phyloP scores from a whole-genome alignment of 805 yeast genomes.

The Candida nonsorbophila region DNA sequence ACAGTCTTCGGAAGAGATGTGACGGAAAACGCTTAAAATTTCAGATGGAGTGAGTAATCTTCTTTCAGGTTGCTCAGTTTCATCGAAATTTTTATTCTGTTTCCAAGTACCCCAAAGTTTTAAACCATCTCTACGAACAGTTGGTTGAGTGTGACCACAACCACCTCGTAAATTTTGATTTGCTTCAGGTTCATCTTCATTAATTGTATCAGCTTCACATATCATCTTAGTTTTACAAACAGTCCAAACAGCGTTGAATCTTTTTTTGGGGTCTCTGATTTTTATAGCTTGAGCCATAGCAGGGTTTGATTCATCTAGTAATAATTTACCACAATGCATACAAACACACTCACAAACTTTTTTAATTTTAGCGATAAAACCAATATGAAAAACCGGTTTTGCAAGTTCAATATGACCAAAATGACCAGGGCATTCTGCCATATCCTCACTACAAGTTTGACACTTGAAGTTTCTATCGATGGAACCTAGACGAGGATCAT shows the following conservation, averaged over 20 bases:
- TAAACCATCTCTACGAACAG: slow-evolving; percentile 91
- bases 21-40: slow-evolving; percentile 85
- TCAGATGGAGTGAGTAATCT: slow-evolving; percentile 85
- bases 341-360: slow-evolving; percentile 95
- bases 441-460: slow-evolving; percentile 98
- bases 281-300: slow-evolving; percentile 83
- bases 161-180: slow-evolving; percentile 76
- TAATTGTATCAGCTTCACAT: slow-evolving; percentile 83
- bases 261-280: slow-evolving; percentile 89
- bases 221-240: slow-evolving; percentile 87
- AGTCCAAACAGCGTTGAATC: slow-evolving; percentile 96
- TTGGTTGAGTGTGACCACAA: slow-evolving; percentile 96
- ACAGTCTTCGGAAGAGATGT: slow-evolving; percentile 82
- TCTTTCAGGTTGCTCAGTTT: slow-evolving; percentile 86
- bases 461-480: slow-evolving; percentile 96
- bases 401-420: slow-evolving; percentile 98
- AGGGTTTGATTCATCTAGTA: slow-evolving; percentile 78
- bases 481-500: slow-evolving; percentile 95
- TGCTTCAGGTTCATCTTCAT: slow-evolving; percentile 43
- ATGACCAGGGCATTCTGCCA: slow-evolving; percentile 99
- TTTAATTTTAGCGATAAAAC: slow-evolving; percentile 90
- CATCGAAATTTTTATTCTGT: slow-evolving; percentile 75
- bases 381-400: slow-evolving; percentile 97
- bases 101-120: slow-evolving; percentile 99
- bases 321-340: slow-evolving; percentile 96